Base-by-base conservation (phyloP, 768 basidiomycete genomes). In the Holtermannia corniformis region DNA sequence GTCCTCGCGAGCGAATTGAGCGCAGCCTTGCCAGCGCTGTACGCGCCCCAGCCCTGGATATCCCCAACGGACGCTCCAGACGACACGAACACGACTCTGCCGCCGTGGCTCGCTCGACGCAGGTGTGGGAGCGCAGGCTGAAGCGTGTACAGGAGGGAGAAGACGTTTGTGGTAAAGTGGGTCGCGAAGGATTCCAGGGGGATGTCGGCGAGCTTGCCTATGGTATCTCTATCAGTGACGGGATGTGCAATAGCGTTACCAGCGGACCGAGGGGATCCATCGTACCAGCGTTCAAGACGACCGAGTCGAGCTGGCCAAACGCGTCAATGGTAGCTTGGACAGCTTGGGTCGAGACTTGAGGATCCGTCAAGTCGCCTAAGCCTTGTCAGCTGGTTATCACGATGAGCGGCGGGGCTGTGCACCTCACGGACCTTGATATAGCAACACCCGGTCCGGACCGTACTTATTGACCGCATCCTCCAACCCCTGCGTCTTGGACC, bases 1-100 rank as follows among this genome's bases (percentile, higher is more conserved):
- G 89, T 93, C 71, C 90, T 89, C 32, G 81, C 82, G 41, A 95
- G 75, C 20, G 84, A 85, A 70, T 92, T 95, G 81, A 90, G 77
- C 1, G 88, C 89, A 0, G 92, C 89, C 71, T 96, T 92, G 52
- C 79, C 77, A 11, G 90, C 84, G 56, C 80, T 86, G 70, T 74
- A 74, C 26, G 71, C 55, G 1, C 81, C 87, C 87, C 87, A 93
- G 2, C 81, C 84, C 4, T 80, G 70, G 1, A 71, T 78, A 14
- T 78, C 80, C 47, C 82, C 82, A 14, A 79, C 77, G 7, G 89
- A 85, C 10, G 87, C 84, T 11, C 91, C 92, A 14, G 87, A 90
- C 63, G 86, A 89, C 41, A 92, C 78, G 57, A 93, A 83, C 23
- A 95, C 77, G 46, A 93, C 77, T 50, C 78, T 77, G 5, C 72